phyloP scores from a whole-genome alignment of 1,284 basidiomycete species.

The Austroboletus niveus region DNA sequence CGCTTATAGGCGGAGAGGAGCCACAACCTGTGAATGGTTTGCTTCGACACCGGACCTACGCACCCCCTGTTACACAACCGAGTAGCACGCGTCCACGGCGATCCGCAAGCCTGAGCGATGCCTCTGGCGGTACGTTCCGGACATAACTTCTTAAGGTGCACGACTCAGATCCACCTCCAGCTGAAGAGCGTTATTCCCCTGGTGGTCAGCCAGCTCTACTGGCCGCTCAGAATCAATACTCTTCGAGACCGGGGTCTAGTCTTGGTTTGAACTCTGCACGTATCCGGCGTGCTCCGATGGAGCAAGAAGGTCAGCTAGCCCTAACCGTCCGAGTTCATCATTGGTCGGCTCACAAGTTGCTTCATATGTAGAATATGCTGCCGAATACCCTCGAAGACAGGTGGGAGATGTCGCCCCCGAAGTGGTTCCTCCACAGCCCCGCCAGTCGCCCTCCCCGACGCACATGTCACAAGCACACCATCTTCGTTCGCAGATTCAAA shows the following conservation, averaged over 20 bases:
- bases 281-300: slow-evolving; percentile 32
- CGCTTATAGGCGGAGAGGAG: slow-evolving; percentile 26
- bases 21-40: slow-evolving; percentile 24
- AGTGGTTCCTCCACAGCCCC: slow-evolving; percentile 30
- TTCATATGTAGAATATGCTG: slow-evolving; percentile 28
- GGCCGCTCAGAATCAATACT: slow-evolving; percentile 34
- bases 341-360: slow-evolving; percentile 8
- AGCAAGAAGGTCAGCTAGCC: slow-evolving; percentile 38
- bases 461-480: slow-evolving; percentile 36
- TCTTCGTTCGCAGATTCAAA: slow-evolving; percentile 27
- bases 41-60: slow-evolving; percentile 30
- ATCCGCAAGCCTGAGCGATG: slow-evolving; percentile 69
- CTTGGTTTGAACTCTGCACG: slow-evolving; percentile 39
- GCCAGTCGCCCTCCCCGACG: slow-evolving; percentile 57
- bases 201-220: slow-evolving; percentile 32
- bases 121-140: slow-evolving; percentile 40
- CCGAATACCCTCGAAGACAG: slow-evolving; percentile 18
- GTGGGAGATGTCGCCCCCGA: slow-evolving; percentile 16
- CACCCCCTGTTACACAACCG: slow-evolving; percentile 17
- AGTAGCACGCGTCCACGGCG: slow-evolving; percentile 50
- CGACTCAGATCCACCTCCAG: slow-evolving; percentile 12
- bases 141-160: slow-evolving; percentile 1
- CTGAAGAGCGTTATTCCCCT: slow-evolving; percentile 30
- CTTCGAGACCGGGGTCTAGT: slow-evolving; percentile 53
- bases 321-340: slow-evolving; percentile 10